These are phyloP conservation scores for Leptomonas seymouri DNA, from an alignment of 208 protist genomes.

Conservation along the genomic window DNA sequence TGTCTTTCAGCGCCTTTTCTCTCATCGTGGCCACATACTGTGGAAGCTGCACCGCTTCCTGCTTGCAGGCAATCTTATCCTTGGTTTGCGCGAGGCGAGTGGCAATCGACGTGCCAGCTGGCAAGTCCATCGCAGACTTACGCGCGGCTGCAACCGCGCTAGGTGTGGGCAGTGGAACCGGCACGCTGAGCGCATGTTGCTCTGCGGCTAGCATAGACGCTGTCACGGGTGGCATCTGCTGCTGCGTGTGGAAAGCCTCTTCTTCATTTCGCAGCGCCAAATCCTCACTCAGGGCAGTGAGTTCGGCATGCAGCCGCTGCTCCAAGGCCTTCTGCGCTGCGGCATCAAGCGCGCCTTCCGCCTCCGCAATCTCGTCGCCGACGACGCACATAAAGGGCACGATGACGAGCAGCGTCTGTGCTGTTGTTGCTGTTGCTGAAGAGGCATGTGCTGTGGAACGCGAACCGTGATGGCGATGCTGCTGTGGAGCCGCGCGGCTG, in stretches of 20 bases:
- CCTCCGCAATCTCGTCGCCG: constrained; percentile 81
- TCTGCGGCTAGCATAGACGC: constrained; percentile 27
- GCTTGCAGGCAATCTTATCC: constrained; percentile 47
- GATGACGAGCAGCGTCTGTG: constrained; percentile 38
- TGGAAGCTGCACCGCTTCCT: constrained; percentile 25
- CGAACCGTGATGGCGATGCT: neutral
- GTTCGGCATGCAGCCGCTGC: constrained; percentile 53
- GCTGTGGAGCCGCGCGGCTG: neutral
- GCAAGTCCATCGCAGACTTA: constrained; percentile 39
- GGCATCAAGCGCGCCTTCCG: constrained; percentile 72
- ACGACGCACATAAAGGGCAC: constrained; percentile 82
- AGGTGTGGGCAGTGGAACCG: constrained; percentile 56
- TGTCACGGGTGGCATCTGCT: constrained; percentile 75
- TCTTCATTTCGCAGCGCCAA: constrained; percentile 83
- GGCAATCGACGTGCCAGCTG: constrained; percentile 35
- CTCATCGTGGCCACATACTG: constrained; percentile 30
- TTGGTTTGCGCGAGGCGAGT: constrained; percentile 44
- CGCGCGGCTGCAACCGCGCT: constrained; percentile 48
- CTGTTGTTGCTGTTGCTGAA: neutral
- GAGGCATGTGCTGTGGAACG: neutral
- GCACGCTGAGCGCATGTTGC: constrained; percentile 51
- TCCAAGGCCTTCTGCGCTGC: constrained; percentile 70
- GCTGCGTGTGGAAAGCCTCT: constrained; percentile 73
- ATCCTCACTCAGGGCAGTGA: constrained; percentile 60
- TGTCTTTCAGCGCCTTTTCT: constrained; percentile 30